Conservation (phyloP, 2,329 filamentous ascomycete species). For the Balansia obtecta region DNA sequence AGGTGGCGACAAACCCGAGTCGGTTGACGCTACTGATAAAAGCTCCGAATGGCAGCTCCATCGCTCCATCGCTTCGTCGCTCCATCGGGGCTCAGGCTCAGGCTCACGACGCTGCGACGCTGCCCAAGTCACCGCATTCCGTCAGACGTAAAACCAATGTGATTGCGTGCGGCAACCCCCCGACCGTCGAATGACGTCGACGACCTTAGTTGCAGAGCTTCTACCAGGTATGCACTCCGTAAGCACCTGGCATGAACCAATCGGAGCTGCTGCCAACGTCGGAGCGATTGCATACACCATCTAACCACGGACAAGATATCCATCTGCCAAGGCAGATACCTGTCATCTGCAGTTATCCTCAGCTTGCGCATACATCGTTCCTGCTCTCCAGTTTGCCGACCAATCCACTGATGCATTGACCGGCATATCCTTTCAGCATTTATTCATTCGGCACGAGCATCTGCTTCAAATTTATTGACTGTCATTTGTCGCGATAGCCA, state of each 20-base stretch:
- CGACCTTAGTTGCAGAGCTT: not conserved
- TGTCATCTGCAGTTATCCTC: not conserved
- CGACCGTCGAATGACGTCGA: not conserved
- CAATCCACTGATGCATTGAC: not conserved
- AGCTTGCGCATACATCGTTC: not conserved
- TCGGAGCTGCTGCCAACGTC: not conserved
- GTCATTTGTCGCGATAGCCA: not conserved
- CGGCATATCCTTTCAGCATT: not conserved
- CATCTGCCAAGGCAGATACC: too few species aligned
- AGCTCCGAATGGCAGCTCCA: not conserved
- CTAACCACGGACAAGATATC: too few species aligned
- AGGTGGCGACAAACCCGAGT: too few species aligned
- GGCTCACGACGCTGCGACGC: too few species aligned
- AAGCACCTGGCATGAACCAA: not conserved
- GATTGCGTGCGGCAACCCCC: not conserved
- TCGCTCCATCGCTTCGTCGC: too few species aligned
- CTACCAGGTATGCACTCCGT: too few species aligned
- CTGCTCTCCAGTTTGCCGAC: too few species aligned
- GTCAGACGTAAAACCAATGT: not conserved
- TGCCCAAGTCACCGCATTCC: not conserved
- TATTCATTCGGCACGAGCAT: not conserved
- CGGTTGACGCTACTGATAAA: not conserved
- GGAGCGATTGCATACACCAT: not conserved
- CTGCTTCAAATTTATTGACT: not conserved
- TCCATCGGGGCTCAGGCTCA: too few species aligned